Evolutionary conservation across 352 stramenopile species (phyloP), one percentile per base, ranked within the genome.

Genomic region (Phytophthora pluvialis): DNA sequence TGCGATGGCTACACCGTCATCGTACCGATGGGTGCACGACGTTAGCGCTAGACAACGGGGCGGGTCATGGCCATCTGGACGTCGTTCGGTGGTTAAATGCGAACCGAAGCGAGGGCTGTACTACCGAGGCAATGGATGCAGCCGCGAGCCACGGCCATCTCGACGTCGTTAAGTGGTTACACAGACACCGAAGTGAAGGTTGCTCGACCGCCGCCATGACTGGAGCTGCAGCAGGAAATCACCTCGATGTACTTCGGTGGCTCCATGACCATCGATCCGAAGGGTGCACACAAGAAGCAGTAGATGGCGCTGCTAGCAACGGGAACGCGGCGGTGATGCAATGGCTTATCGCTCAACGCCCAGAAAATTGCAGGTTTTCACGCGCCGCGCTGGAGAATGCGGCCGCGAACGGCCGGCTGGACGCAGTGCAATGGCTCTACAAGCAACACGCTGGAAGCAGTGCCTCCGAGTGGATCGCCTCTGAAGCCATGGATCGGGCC

Each of bases 111-210:
- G 69, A 77, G 29, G 64, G 69, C 3, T 71, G 69, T 25, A 66
- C 54, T 33, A 45, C 13, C 0, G 36, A 48, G 52, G 70, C 62
- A 8, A 82, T 82, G 70, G 67, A 82, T 53, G 44, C 54, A 35
- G 74, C 67, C 12, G 67, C 74, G 7, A 49, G 31, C 25, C 48
- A 67, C 29, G 67, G 71, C 0, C 72, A 78, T 21, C 39, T 78
- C n/a, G 35, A 75, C 11, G 70, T 82, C 4, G 70, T 78, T 4
- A 48, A 56, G 43, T 82, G 61, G 61, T 45, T 82, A 5, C 67
- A 82, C 29, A 21, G 12, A 29, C 18, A 67, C 25, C 67, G 70
- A 13, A 25, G 10, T 28, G 74, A 82, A 60, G 74, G 74, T 42
- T 77, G 67, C 26, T 75, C 64, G 5, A 46, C 29, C 3, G 35